Percentiles rank a stretch among this genome's conserved stretches.
Conservation (phyloP, 2,329 filamentous ascomycete genomes). For the Cladosporium phlei region DNA sequence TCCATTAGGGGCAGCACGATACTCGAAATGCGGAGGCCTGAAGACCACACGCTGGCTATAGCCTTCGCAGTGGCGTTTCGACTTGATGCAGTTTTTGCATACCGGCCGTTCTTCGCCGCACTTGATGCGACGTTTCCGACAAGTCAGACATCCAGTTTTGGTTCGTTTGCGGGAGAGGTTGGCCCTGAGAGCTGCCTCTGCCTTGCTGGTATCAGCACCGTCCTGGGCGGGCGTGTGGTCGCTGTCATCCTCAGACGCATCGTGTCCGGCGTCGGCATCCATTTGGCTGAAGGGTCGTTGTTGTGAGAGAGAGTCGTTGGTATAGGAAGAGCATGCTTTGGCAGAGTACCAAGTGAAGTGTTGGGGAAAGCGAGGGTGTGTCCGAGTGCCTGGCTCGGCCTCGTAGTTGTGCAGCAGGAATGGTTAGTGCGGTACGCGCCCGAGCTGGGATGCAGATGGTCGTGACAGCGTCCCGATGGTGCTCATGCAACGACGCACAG, state of each 20-base stretch:
- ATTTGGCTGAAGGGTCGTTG: background rate
- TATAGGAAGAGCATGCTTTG: constrained; percentile 3
- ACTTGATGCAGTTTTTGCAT: constrained; percentile 81
- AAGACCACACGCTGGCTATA: constrained; percentile 78
- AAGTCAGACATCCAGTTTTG: constrained; percentile 91
- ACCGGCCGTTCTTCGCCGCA: constrained; percentile 85
- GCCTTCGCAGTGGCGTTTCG: constrained; percentile 76
- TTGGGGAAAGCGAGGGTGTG: background rate
- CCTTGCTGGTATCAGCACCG: constrained; percentile 23
- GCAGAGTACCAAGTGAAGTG: background rate
- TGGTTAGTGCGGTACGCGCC: constrained; percentile 6
- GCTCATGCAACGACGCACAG: constrained; percentile 1
- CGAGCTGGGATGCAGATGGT: background rate
- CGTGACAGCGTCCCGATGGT: background rate
- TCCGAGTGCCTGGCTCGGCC: too few species aligned
- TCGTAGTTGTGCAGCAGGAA: too few species aligned
- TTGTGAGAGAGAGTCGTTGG: background rate
- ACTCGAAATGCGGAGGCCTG: constrained; percentile 64
- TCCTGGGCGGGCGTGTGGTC: constrained; percentile 3
- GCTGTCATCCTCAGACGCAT: constrained; percentile 8
- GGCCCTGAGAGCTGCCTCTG: constrained; percentile 27
- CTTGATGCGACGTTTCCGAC: constrained; percentile 91
- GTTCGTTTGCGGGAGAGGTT: constrained; percentile 58
- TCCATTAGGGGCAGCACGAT: constrained; percentile 44
- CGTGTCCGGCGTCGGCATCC: constrained; percentile 1